Evolutionary conservation across 2,329 filamentous ascomycete genomes (phyloP).

Genomic region (Neofusicoccum ribis): DNA sequence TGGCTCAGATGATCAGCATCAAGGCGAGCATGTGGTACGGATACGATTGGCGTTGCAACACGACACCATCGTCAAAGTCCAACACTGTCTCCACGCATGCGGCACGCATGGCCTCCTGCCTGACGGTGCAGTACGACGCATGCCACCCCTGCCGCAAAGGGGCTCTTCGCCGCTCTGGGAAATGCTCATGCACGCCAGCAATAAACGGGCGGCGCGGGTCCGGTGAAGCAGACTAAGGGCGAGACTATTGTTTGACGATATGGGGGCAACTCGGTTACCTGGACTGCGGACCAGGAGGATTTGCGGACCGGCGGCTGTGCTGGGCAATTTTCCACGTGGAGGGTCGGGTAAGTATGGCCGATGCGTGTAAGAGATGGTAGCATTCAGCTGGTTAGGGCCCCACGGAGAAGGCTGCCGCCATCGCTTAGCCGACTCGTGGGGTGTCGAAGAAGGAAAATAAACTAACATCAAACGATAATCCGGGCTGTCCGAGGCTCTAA

Average conservation of each 20-base stretch:
- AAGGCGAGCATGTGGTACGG: neutral
- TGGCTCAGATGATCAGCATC: neutral
- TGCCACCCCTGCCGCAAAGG: neutral
- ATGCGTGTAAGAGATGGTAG: neutral
- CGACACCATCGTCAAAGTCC: neutral
- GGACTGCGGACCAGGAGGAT: neutral
- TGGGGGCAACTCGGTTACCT: neutral
- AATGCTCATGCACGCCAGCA: neutral
- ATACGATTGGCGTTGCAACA: neutral
- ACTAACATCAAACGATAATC: neutral
- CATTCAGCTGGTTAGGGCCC: neutral
- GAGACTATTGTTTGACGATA: neutral
- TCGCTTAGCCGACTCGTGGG: neutral
- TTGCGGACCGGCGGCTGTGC: neutral
- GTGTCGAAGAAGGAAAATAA: neutral
- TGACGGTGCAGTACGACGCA: neutral
- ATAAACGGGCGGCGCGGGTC: neutral
- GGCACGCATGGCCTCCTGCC: neutral
- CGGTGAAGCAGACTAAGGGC: slow-evolving; percentile 2
- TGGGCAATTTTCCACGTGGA: neutral
- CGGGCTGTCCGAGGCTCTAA: neutral
- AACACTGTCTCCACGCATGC: neutral
- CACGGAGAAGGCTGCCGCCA: neutral
- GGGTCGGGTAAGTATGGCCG: neutral
- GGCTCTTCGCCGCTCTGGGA: neutral